Base-by-base conservation (phyloP, 352 stramenopile genomes). In the Phytophthora cryptogea region DNA sequence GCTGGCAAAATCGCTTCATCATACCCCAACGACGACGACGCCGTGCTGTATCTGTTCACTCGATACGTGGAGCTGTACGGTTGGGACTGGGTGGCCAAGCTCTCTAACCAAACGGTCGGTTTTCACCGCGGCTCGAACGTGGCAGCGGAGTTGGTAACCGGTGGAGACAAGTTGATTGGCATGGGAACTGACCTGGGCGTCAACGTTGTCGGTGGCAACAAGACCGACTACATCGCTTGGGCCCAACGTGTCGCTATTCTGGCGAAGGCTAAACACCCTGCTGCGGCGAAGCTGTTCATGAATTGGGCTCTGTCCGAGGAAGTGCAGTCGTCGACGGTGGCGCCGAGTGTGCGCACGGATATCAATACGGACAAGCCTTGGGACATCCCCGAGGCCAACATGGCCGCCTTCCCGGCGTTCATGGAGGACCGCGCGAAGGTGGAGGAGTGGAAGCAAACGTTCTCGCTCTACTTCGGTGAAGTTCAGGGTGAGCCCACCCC, bases 401-500 rank as follows among this genome's bases (percentile, higher is more conserved):
- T 70, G 48, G 17, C 16, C 20, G 47, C 48, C 11, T 85, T 87
- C 57, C 56, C 50, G 0, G 17, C 13, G 53, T 88, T 79, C 57
- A 85, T 85, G 78, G 67, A 73, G 30, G 72, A 88, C 55, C 74
- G 78, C 30, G 70, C 59, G 8, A 57, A 63, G 23, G 46, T 85
- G 6, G 75, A 88, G 67, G 43, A 66, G 28, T 67, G 70, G 51
- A 75, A 76, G 42, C 17, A 53, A 33, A 88, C 70, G 9, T 80
- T 88, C 39, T 47, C 67, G 9, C 41, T 88, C 30, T 86, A 83
- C 68, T 83, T 88, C 41, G 73, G 72, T 20, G 74, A 87, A 36
- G 74, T 83, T 36, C 69, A 70, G 43, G 77, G 72, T 28, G 32
- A 76, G 45, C 68, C 78, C 16, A 78, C 49, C 9, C 68, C 66